phyloP scores from a whole-genome alignment of 768 basidiomycete species.

The Lactarius evosmus region DNA sequence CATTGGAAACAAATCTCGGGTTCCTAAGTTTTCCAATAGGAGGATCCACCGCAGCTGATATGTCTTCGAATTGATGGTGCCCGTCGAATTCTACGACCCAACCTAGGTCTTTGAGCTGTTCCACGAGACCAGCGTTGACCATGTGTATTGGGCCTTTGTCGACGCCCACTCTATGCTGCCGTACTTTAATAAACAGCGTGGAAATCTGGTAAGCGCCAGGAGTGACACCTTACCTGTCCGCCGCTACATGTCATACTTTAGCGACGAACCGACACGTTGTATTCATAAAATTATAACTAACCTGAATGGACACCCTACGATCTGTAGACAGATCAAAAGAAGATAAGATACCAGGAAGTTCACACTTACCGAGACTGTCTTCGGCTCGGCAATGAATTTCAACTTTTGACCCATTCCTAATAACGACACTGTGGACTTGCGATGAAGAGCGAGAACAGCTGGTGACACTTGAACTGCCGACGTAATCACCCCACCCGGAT shows the following conservation, averaged over 20 bases:
- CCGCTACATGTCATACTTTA: conserved; percentile 43
- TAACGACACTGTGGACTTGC: too few species aligned
- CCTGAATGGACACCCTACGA: conserved; percentile 97
- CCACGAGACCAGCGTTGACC: conserved; percentile 78
- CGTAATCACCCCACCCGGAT: not conserved
- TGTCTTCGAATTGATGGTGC: conserved; percentile 83
- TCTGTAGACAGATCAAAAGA: conserved; percentile 43
- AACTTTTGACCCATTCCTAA: conserved; percentile 12
- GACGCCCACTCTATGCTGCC: conserved; percentile 72
- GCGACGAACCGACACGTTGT: not conserved
- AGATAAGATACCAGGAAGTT: not conserved
- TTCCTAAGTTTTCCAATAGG: conserved; percentile 90
- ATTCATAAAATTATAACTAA: conserved; percentile 38
- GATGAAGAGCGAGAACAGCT: not conserved
- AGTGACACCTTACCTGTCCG: conserved; percentile 51
- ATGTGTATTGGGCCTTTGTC: conserved; percentile 88
- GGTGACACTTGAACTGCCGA: not conserved
- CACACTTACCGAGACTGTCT: conserved; percentile 65
- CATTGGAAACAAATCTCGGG: conserved; percentile 80
- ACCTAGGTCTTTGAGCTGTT: conserved; percentile 73
- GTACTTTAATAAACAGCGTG: conserved; percentile 21
- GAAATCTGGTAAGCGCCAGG: conserved; percentile 23
- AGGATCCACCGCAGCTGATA: conserved; percentile 60
- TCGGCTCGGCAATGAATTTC: conserved; percentile 62
- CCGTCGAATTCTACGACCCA: conserved; percentile 91